phyloP scores from a whole-genome alignment of 441 rosid species.

The Aquilaria agallochum region DNA sequence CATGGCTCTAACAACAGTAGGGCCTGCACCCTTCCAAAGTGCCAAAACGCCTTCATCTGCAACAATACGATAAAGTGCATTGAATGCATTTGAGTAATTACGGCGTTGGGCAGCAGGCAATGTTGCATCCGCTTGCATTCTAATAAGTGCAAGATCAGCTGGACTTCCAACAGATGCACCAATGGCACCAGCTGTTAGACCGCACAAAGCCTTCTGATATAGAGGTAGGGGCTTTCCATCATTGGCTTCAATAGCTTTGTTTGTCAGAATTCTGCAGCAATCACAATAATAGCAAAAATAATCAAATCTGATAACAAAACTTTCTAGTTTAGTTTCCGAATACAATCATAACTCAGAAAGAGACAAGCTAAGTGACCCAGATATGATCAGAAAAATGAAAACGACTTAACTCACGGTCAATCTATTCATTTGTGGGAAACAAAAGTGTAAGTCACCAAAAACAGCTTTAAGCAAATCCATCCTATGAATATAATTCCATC shows the following conservation, averaged over 20 bases:
- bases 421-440: neutral
- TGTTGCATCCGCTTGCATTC: constrained; percentile 99
- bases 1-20: constrained; percentile 97
- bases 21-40: constrained; percentile 99
- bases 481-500: neutral
- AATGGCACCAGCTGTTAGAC: constrained; percentile 97
- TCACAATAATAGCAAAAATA: constrained; percentile 2
- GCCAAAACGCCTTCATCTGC: constrained; percentile 93
- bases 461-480: neutral
- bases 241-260: constrained; percentile 82
- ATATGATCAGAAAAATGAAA: too few relatives aligned
- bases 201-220: constrained; percentile 96
- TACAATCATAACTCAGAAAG: neutral
- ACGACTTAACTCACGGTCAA: too few relatives aligned
- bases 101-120: constrained; percentile 91
- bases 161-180: constrained; percentile 93
- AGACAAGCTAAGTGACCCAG: too few relatives aligned
- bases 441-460: constrained; percentile 1
- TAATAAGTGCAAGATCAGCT: constrained; percentile 94
- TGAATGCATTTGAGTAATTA: constrained; percentile 83
- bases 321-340: neutral
- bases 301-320: neutral
- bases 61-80: constrained; percentile 78
- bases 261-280: constrained; percentile 62
- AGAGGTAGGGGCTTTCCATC: constrained; percentile 95